These are phyloP conservation scores for Ustilago shanxiensis DNA, from an alignment of 1,284 basidiomycete species.

Conservation along the genomic window DNA sequence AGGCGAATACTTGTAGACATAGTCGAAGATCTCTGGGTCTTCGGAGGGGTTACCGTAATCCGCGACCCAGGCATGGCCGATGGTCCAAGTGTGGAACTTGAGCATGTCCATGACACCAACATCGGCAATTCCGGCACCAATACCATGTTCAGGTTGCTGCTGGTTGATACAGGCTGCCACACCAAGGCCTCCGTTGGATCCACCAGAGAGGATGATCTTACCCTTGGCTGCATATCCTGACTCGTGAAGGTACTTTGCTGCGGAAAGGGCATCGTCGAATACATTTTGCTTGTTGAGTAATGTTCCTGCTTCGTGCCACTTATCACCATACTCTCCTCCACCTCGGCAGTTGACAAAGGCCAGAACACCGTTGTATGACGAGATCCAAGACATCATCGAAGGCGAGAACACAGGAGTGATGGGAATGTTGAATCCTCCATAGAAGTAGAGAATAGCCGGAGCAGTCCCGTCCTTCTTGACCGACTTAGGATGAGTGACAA, in stretches of 20 bases:
- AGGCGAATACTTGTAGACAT: slow-evolving; percentile 63
- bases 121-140: slow-evolving; percentile 72
- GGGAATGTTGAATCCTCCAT: slow-evolving; percentile 74
- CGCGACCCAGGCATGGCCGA: slow-evolving; percentile 81
- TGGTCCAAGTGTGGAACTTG: slow-evolving; percentile 66
- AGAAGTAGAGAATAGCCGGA: slow-evolving; percentile 83
- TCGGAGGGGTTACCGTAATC: slow-evolving; percentile 84
- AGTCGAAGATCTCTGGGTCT: slow-evolving; percentile 63
- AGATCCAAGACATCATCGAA: slow-evolving; percentile 81
- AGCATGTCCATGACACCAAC: slow-evolving; percentile 80
- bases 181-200: slow-evolving; percentile 75
- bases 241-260: slow-evolving; percentile 78
- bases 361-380: slow-evolving; percentile 80
- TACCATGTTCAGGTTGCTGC: slow-evolving; percentile 82
- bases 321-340: slow-evolving; percentile 86
- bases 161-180: slow-evolving; percentile 84
- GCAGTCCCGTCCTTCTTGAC: slow-evolving; percentile 82
- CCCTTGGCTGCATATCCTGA: slow-evolving; percentile 79
- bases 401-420: slow-evolving; percentile 81
- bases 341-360: slow-evolving; percentile 78
- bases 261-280: slow-evolving; percentile 77
- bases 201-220: slow-evolving; percentile 80
- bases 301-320: slow-evolving; percentile 71
- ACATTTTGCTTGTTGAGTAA: slow-evolving; percentile 74
- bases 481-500: slow-evolving; percentile 82